Conservation (phyloP, 2,329 filamentous ascomycete species). For the Fusarium neocosmosporiellum region DNA sequence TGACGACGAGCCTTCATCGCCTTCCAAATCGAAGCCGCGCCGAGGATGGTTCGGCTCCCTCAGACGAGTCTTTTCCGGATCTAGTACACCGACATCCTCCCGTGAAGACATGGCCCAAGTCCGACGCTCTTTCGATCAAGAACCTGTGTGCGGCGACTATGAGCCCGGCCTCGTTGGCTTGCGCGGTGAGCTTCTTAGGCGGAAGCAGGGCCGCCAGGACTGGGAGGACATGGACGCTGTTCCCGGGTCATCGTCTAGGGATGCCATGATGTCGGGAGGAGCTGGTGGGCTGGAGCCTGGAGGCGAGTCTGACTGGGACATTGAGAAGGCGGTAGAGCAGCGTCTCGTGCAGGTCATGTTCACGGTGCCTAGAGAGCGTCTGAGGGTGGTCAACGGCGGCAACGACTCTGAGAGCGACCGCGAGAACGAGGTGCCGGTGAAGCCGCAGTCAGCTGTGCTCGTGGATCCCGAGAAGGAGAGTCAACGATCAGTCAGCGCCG, state of each 20-base stretch:
- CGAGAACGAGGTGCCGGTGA: conserved; percentile 43
- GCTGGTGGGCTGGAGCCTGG: conserved; percentile 46
- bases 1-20: conserved; percentile 59
- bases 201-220: conserved; percentile 66
- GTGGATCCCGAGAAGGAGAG: conserved; percentile 53
- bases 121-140: conserved; percentile 48
- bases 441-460: conserved; percentile 53
- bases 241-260: conserved; percentile 1
- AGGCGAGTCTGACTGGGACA: conserved; percentile 78
- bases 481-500: conserved; percentile 18
- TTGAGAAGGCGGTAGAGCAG: conserved; percentile 77
- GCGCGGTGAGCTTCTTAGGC: conserved; percentile 61
- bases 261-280: conserved; percentile 45
- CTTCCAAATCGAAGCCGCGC: conserved; percentile 67
- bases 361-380: conserved; percentile 86
- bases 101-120: conserved; percentile 44
- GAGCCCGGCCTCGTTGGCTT: conserved; percentile 58
- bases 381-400: conserved; percentile 90
- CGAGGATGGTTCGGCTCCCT: conserved; percentile 77
- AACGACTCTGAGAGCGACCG: conserved; percentile 56
- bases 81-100: conserved; percentile 45
- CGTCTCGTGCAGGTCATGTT: conserved; percentile 88
- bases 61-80: conserved; percentile 68
- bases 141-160: conserved; percentile 54
- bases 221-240: conserved; percentile 57